Base-by-base conservation (phyloP, 192 early-diverging fungal genomes). In the Rhizophlyctis rosea region DNA sequence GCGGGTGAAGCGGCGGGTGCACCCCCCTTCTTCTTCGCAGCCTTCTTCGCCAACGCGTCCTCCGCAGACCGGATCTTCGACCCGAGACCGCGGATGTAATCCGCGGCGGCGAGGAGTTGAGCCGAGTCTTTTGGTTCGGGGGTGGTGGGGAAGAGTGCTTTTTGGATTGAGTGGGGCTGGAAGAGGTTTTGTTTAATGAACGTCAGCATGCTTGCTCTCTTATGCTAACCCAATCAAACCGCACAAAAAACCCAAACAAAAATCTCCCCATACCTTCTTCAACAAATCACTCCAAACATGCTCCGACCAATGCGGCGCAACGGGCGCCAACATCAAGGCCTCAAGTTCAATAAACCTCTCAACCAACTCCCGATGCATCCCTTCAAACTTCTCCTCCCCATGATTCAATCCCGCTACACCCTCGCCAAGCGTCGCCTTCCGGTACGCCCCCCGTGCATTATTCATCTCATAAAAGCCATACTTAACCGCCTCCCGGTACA, bases 251-350 rank as follows among this genome's bases (percentile, higher is more conserved):
- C 34, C 4, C 4, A n/a, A 58, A 67, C 28, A 7, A 35, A 18
- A 2, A 65, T 34, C 47, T 58, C 1, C 28, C 25, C 47, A 24
- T 55, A 79, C 64, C 73, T 97, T 94, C 64, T 86, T 75, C 62
- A 98, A 76, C 47, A 96, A 51, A 23, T 80, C 74, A 34, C 69
- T 70, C 94, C 94, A 99, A 47, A 98, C 72, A 70, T 94, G 77
- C 73, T 99, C 95, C 49, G 87, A 81, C 90, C 91, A 97, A 80
- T 98, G 96, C 14, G 97, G 91, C 25, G 87, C 85, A 59, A 99
- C 86, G 27, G 97, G 95, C 36, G 87, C 76, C 51, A 99, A 69
- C 57, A 93, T 65, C 54, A 99, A 71, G 35, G 92, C 81, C 76
- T 96, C 92, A 48, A 89, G 72, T 52, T 88, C 86, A 62, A 95